Conservation (phyloP, 2,329 filamentous ascomycete genomes). For the Neobulgaria alba region DNA sequence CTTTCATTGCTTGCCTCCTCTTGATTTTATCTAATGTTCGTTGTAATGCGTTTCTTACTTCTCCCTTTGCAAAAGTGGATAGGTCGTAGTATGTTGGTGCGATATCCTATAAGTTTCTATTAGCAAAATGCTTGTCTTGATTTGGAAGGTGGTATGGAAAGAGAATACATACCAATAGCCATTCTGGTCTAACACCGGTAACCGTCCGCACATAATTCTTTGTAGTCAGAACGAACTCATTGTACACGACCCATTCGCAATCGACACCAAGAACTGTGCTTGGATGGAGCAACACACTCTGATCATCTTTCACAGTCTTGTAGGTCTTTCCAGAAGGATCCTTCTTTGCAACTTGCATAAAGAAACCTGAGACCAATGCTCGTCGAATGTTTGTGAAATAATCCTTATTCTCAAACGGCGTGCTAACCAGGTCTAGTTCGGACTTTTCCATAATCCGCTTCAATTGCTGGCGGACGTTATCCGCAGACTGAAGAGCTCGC, state of each 20-base stretch:
- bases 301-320: conserved; percentile 92
- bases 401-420: conserved; percentile 86
- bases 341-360: conserved; percentile 98
- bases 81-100: conserved; percentile 90
- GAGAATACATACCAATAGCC: conserved; percentile 63
- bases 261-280: conserved; percentile 83
- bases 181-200: conserved; percentile 85
- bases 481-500: conserved; percentile 81
- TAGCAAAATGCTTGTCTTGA: conserved; percentile 27
- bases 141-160: background rate
- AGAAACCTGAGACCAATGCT: conserved; percentile 88
- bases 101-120: conserved; percentile 83
- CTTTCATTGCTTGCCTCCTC: conserved; percentile 36
- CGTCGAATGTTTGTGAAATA: conserved; percentile 97
- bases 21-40: conserved; percentile 51
- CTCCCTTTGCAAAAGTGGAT: conserved; percentile 72
- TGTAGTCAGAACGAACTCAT: conserved; percentile 94
- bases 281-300: conserved; percentile 86
- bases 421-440: conserved; percentile 77
- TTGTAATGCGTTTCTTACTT: conserved; percentile 63
- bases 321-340: conserved; percentile 85
- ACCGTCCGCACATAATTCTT: conserved; percentile 98
- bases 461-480: conserved; percentile 87
- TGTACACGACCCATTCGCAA: conserved; percentile 95
- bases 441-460: conserved; percentile 95